Base-by-base conservation (phyloP, 768 basidiomycete genomes). In the Kwoniella pini region DNA sequence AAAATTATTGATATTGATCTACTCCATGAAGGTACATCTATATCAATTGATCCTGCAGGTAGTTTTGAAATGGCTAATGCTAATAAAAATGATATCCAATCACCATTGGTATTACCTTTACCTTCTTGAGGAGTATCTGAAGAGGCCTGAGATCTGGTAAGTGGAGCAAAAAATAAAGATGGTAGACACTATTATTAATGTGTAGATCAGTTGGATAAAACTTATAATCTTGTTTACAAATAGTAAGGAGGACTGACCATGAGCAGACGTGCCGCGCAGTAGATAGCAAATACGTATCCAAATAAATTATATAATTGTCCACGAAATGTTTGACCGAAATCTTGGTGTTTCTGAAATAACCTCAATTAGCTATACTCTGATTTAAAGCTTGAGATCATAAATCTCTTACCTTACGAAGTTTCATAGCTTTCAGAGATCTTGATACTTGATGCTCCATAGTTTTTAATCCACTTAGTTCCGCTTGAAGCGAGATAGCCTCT, bases 21-120 rank as follows among this genome's bases (percentile, higher is more conserved):
- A 39, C 61, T 62, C 72, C 75, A 76, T 3, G 69, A 51, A 1
- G 64, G 61, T 6, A 75, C 74, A 54, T 78, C 75, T 19, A 71
- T 63, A 38, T 74, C 65, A 36, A 68, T 59, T 9, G 60, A 44
- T 10, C 62, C 67, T 17, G 57, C 72, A 0, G 77, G 77, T 13
- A 78, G 40, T 10, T 73, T 69, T 45, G 66, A 71, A 21, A 78
- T 50, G 2, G 63, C 70, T 30, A 71, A 57, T 19, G 75, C 77
- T 39, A 78, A 67, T 19, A 72, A 62, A 64, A 73, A 76, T 5
- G 75, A 76, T n/a, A 78, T 78, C 77, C 77, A 78, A 54, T 78
- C 77, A 15, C 75, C 75, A 40, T 76, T 78, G 31, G 74, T 70
- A 39, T 72, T 75, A 15, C 71, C 75, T 54, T 73, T 72, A 27